Conservation (phyloP, 768 basidiomycete genomes). For the Boletus tylopilopsis region DNA sequence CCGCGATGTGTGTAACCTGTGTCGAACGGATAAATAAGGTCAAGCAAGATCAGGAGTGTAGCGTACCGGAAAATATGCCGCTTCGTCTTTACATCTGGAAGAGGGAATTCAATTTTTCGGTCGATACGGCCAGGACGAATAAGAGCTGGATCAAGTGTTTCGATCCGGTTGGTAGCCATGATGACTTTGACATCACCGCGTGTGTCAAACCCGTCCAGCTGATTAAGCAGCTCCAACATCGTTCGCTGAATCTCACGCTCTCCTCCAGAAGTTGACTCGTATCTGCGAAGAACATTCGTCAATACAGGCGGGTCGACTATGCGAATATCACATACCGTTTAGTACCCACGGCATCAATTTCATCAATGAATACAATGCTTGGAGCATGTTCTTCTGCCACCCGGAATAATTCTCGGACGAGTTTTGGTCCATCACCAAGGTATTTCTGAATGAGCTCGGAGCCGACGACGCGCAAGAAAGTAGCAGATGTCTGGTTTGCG, state of each 20-base stretch:
- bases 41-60: background rate
- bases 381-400: constrained; percentile 98
- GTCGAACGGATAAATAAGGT: constrained; percentile 4
- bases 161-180: constrained; percentile 99
- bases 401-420: constrained; percentile 95
- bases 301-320: constrained; percentile 1
- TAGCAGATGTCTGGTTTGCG: constrained; percentile 97
- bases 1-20: constrained; percentile 84
- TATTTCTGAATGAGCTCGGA: constrained; percentile 99
- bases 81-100: constrained; percentile 98
- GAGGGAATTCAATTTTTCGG: constrained; percentile 96
- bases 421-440: constrained; percentile 96
- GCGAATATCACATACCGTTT: constrained; percentile 66
- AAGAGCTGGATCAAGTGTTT: constrained; percentile 94
- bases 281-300: constrained; percentile 44
- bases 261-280: constrained; percentile 97
- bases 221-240: constrained; percentile 97
- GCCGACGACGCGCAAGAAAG: constrained; percentile 95
- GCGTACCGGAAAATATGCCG: constrained; percentile 92
- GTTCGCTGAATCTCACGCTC: constrained; percentile 99
- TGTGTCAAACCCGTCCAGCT: constrained; percentile 98
- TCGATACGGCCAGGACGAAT: constrained; percentile 99
- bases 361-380: constrained; percentile 98
- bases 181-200: constrained; percentile 99
- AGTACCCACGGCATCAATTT: constrained; percentile 97